Evolutionary conservation across 176 grass and related monocot species (phyloP).

Genomic region (Juncus inflexus): DNA sequence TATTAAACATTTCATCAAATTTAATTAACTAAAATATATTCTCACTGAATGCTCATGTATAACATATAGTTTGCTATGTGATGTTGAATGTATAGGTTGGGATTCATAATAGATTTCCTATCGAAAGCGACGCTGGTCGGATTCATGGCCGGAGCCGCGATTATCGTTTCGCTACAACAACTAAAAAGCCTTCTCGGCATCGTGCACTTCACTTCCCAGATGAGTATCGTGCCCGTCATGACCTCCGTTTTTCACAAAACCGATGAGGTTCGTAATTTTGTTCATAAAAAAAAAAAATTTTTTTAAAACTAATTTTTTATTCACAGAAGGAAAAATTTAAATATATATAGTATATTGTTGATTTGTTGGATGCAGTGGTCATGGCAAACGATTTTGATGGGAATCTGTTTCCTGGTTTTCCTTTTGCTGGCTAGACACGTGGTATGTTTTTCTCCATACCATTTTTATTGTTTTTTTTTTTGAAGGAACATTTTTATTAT

Average conservation of each 20-base stretch:
- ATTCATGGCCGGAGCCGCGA: conserved; percentile 94
- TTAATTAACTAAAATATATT: background rate
- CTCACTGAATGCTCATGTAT: background rate
- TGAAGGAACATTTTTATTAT: background rate
- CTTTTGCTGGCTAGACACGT: conserved; percentile 60
- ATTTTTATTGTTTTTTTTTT: background rate
- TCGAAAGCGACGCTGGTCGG: conserved; percentile 93
- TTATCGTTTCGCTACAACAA: conserved; percentile 94
- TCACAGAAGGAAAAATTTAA: background rate
- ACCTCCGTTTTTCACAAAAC: conserved; percentile 67
- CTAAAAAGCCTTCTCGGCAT: conserved; percentile 83
- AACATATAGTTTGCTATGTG: background rate
- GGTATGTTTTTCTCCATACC: conserved; percentile 36
- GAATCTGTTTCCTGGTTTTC: conserved; percentile 52
- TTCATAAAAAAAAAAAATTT: background rate
- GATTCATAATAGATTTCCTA: conserved; percentile 85
- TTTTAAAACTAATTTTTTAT: too few relatives aligned
- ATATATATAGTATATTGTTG: background rate
- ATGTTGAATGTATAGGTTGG: conserved; percentile 36
- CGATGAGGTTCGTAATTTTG: conserved; percentile 32
- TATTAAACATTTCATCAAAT: too few relatives aligned
- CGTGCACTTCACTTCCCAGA: conserved; percentile 85
- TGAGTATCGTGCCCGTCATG: conserved; percentile 85
- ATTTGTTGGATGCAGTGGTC: conserved; percentile 65
- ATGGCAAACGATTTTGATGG: conserved; percentile 90